Evolutionary conservation across 805 yeast species (phyloP).

Genomic region (Wickerhamomyces pijperi): DNA sequence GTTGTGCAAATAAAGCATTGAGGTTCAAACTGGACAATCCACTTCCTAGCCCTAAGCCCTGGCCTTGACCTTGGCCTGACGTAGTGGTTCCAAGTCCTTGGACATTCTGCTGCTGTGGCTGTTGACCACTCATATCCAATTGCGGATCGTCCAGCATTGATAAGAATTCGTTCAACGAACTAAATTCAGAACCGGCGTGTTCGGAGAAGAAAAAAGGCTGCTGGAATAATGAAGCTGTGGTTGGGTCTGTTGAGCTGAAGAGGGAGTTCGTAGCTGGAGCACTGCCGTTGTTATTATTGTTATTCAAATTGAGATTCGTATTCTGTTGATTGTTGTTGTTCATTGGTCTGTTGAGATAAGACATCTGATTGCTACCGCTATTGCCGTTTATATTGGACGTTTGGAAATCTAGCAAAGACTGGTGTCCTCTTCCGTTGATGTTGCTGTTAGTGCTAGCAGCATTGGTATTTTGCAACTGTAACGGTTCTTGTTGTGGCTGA

Average conservation of each 20-base stretch:
- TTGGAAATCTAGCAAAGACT: not conserved
- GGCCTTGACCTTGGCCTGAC: too few species aligned
- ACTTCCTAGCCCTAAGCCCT: too few species aligned
- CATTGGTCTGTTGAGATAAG: too few species aligned
- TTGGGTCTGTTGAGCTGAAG: not conserved
- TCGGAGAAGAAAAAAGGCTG: conserved; percentile 81
- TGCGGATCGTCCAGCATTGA: conserved; percentile 86
- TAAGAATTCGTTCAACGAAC: conserved; percentile 78
- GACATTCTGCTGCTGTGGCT: not conserved
- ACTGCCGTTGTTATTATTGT: conserved; percentile 2
- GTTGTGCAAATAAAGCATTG: conserved; percentile 1
- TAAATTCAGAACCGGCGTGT: conserved; percentile 87
- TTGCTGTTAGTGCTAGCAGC: too few species aligned
- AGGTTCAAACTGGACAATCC: not conserved
- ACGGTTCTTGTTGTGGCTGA: too few species aligned
- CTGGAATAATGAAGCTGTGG: conserved; percentile 23
- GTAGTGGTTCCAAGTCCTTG: too few species aligned
- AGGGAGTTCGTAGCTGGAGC: not conserved
- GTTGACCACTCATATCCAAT: conserved; percentile 20
- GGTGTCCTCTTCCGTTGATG: not conserved
- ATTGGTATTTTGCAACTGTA: too few species aligned
- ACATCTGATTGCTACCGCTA: too few species aligned
- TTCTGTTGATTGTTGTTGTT: too few species aligned
- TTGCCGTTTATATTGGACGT: not conserved
- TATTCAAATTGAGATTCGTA: too few species aligned